Evolutionary conservation across 352 stramenopile species (phyloP).

Genomic region (Plasmopara halstedii): DNA sequence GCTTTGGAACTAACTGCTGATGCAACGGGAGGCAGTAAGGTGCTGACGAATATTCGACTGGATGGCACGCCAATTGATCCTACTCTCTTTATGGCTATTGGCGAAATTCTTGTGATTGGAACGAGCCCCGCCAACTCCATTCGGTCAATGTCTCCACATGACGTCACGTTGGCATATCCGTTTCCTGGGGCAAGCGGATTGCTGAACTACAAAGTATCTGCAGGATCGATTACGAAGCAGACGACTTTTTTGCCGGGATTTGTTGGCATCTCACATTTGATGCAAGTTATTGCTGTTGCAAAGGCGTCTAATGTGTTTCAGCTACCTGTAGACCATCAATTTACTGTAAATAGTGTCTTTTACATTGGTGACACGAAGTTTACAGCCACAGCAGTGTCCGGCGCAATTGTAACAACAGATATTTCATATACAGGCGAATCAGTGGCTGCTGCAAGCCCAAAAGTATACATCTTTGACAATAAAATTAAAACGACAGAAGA

Average conservation of each 20-base stretch:
- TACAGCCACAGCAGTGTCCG: conserved; percentile 21
- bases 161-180: conserved; percentile 32
- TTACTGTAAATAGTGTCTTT: conserved; percentile 21
- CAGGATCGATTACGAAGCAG: conserved; percentile 48
- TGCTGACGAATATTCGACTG: conserved; percentile 34
- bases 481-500: conserved; percentile 52
- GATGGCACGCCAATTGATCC: conserved; percentile 43
- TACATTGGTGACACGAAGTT: conserved; percentile 34
- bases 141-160: conserved; percentile 28
- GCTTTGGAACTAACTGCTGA: conserved; percentile 42
- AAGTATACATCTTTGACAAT: conserved; percentile 50
- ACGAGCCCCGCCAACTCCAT: conserved; percentile 23
- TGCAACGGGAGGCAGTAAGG: conserved; percentile 16
- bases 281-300: conserved; percentile 39
- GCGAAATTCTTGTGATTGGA: conserved; percentile 42
- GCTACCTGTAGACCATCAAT: conserved; percentile 38
- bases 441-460: conserved; percentile 22
- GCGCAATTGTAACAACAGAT: conserved; percentile 24
- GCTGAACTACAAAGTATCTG: conserved; percentile 19
- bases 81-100: conserved; percentile 48
- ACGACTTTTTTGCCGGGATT: conserved; percentile 38
- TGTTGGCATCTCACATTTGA: conserved; percentile 38
- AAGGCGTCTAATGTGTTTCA: conserved; percentile 23
- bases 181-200: conserved; percentile 8
- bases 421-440: conserved; percentile 27